phyloP scores from a whole-genome alignment of 1,139 yeast species.

The Blastobotrys persicus region DNA sequence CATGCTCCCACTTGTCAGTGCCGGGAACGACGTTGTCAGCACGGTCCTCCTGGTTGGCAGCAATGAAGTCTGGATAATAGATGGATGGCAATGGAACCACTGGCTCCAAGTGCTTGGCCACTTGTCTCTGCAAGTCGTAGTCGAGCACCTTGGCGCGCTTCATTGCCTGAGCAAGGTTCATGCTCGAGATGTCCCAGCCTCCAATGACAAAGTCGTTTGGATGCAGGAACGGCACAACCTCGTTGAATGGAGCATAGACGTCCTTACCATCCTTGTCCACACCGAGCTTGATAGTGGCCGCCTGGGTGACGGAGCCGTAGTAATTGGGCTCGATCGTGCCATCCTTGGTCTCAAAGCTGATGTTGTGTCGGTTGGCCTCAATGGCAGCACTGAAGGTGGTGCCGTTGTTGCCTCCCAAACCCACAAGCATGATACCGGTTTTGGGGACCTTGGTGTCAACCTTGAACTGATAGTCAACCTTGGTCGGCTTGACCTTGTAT shows the following conservation, averaged over 20 bases:
- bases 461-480: slow-evolving; percentile 78
- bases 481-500: slow-evolving; percentile 67
- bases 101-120: slow-evolving; percentile 61
- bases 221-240: slow-evolving; percentile 79
- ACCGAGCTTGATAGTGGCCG: slow-evolving; percentile 88
- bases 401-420: slow-evolving; percentile 97
- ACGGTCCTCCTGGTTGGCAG: slow-evolving; percentile 88
- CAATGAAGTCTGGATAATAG: slow-evolving; percentile 95
- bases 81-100: slow-evolving; percentile 77
- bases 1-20: slow-evolving; percentile 82
- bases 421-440: slow-evolving; percentile 86
- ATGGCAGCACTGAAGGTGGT: slow-evolving; percentile 84
- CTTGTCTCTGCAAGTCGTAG: slow-evolving; percentile 75
- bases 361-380: slow-evolving; percentile 77
- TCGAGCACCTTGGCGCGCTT: slow-evolving; percentile 85
- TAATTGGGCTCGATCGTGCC: slow-evolving; percentile 81
- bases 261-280: slow-evolving; percentile 79
- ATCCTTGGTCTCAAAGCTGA: slow-evolving; percentile 78
- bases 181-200: slow-evolving; percentile 90
- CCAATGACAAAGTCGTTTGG: slow-evolving; percentile 90
- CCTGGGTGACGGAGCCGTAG: slow-evolving; percentile 94
- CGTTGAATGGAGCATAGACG: slow-evolving; percentile 89
- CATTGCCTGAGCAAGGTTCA: slow-evolving; percentile 74
- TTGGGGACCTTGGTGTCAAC: slow-evolving; percentile 80
- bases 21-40: slow-evolving; percentile 83